Conservation (phyloP, 2,329 filamentous ascomycete genomes). For the Biscogniauxia sp. region DNA sequence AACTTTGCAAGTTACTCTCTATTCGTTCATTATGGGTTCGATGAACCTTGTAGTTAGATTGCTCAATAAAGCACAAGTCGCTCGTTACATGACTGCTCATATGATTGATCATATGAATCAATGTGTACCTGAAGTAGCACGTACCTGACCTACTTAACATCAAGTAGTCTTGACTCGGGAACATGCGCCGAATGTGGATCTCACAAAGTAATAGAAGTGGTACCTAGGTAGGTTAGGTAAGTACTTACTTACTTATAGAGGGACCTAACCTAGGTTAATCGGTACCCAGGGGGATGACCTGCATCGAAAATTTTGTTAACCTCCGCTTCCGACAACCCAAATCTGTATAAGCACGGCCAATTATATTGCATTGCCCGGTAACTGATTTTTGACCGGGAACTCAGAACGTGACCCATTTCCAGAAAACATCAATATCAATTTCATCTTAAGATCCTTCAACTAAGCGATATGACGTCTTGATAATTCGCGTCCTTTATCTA, state of each 20-base stretch:
- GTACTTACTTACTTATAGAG: too few species aligned
- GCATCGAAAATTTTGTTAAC: neutral
- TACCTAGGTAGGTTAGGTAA: too few species aligned
- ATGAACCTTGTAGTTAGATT: slow-evolving; percentile 13
- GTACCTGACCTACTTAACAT: too few species aligned
- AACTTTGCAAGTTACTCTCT: slow-evolving; percentile 12
- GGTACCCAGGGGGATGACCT: neutral
- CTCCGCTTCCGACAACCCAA: neutral
- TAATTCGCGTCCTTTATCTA: neutral
- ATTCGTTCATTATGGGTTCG: slow-evolving; percentile 17
- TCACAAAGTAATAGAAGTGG: too few species aligned
- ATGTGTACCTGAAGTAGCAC: too few species aligned
- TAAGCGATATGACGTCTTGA: neutral
- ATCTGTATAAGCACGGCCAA: neutral
- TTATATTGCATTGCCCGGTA: neutral
- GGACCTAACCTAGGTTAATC: too few species aligned
- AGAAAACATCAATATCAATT: neutral
- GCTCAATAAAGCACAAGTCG: slow-evolving; percentile 19
- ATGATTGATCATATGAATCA: too few species aligned
- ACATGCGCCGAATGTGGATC: neutral
- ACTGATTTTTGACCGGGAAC: neutral
- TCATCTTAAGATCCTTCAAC: neutral
- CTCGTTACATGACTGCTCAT: slow-evolving; percentile 13
- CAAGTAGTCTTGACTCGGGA: neutral
- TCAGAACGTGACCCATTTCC: neutral